Evolutionary conservation across 208 protist genomes (phyloP).

Genomic region (Crithidia acanthocephali): DNA sequence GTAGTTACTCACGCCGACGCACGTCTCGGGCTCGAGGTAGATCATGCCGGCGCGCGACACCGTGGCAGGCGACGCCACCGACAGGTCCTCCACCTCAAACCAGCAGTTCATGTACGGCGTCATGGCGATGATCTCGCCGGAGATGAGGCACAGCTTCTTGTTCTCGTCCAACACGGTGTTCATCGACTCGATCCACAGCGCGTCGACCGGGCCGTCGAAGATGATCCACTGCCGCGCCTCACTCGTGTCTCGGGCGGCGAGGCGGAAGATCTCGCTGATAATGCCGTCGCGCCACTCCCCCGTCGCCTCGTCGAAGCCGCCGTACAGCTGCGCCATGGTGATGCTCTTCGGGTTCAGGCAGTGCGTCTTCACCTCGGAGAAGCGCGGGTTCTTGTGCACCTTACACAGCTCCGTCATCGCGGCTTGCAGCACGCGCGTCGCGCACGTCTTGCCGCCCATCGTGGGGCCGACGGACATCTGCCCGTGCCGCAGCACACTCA

Average conservation of each 20-base stretch:
- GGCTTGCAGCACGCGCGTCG: slow-evolving; percentile 80
- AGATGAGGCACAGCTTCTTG: slow-evolving; percentile 96
- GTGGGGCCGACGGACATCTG: slow-evolving; percentile 98
- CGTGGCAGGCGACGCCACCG: slow-evolving; percentile 97
- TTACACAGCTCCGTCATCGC: slow-evolving; percentile 86
- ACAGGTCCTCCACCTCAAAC: slow-evolving; percentile 98
- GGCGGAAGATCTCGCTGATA: slow-evolving; percentile 93
- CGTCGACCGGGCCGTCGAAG: slow-evolving; percentile 97
- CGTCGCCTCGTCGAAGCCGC: slow-evolving; percentile 96
- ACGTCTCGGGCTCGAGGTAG: slow-evolving; percentile 96
- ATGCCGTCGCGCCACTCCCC: slow-evolving; percentile 98
- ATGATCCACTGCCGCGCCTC: slow-evolving; percentile 96
- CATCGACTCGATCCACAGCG: slow-evolving; percentile 96
- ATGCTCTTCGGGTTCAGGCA: slow-evolving; percentile 97
- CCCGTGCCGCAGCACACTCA: slow-evolving; percentile 97
- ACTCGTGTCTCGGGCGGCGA: slow-evolving; percentile 84
- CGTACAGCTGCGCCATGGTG: slow-evolving; percentile 98
- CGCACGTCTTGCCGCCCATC: slow-evolving; percentile 96
- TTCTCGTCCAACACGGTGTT: slow-evolving; percentile 96
- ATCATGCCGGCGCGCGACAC: slow-evolving; percentile 99
- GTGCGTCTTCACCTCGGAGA: slow-evolving; percentile 88
- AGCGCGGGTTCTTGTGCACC: slow-evolving; percentile 75
- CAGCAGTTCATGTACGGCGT: slow-evolving; percentile 96
- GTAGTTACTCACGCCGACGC: slow-evolving; percentile 84
- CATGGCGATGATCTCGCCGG: slow-evolving; percentile 96